These are phyloP conservation scores for Mortierella sp. DNA, from an alignment of 371 early-diverging fungal genomes.

Conservation along the genomic window DNA sequence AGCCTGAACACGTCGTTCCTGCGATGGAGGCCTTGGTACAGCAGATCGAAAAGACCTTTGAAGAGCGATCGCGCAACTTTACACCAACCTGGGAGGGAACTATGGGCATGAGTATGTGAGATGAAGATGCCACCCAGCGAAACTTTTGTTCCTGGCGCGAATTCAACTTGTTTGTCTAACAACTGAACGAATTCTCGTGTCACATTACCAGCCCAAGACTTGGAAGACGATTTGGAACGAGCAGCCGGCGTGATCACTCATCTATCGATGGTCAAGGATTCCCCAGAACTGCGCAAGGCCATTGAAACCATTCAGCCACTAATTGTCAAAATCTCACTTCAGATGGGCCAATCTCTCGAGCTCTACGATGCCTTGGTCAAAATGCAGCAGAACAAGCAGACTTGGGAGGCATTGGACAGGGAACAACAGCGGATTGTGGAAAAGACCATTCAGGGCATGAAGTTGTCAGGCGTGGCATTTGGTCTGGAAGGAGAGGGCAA, in stretches of 20 bases:
- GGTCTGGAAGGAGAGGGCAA: constrained; percentile 53
- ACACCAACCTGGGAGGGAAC: constrained; percentile 73
- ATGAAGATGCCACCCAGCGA: background rate
- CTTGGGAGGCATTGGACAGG: constrained; percentile 58
- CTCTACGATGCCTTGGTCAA: constrained; percentile 66
- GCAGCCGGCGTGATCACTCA: constrained; percentile 69
- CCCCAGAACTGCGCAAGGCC: constrained; percentile 66
- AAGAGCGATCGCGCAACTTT: constrained; percentile 60
- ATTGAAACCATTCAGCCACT: constrained; percentile 68
- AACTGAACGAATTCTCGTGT: too few species aligned
- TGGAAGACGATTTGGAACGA: constrained; percentile 66
- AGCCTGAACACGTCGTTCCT: constrained; percentile 65
- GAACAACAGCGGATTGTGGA: constrained; percentile 70
- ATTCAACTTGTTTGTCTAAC: too few species aligned
- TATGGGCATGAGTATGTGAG: constrained; percentile 62
- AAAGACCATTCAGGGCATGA: constrained; percentile 66
- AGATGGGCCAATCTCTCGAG: constrained; percentile 69
- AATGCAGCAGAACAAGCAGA: constrained; percentile 53
- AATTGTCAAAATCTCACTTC: constrained; percentile 62
- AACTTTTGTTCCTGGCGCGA: background rate
- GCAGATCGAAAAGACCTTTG: constrained; percentile 59
- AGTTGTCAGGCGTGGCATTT: constrained; percentile 70
- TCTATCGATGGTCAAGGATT: constrained; percentile 70
- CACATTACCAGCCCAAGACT: constrained; percentile 67
- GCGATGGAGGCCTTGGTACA: constrained; percentile 60